Conservation (phyloP, 2,329 filamentous ascomycete genomes). For the Alternaria infectoria region DNA sequence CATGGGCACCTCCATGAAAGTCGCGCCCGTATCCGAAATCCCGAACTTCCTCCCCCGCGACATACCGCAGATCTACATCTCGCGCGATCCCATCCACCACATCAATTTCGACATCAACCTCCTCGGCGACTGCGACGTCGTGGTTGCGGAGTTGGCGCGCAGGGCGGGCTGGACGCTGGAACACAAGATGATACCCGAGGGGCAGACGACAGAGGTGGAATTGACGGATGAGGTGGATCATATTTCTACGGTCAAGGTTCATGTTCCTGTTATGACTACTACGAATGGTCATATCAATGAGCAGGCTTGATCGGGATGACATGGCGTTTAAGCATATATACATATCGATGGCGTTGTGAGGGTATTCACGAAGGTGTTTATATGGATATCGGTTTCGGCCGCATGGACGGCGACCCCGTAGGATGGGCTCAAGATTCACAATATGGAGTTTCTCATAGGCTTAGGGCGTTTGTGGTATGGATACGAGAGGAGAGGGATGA, state of each 20-base stretch:
- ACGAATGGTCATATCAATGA: conserved; percentile 19
- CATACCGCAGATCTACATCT: conserved; percentile 90
- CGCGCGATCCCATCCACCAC: conserved; percentile 80
- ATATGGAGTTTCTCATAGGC: not conserved
- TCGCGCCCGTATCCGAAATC: conserved; percentile 92
- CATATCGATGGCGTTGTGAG: conserved; percentile 17
- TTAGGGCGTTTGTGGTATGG: not conserved
- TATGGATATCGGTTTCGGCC: not conserved
- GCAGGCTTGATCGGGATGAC: conserved; percentile 4
- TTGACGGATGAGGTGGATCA: conserved; percentile 39
- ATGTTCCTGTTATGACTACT: conserved; percentile 19
- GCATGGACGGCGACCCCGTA: not conserved
- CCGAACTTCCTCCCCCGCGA: conserved; percentile 78
- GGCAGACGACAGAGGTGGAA: conserved; percentile 66
- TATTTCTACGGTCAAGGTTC: conserved; percentile 37
- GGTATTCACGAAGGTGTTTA: conserved; percentile 17
- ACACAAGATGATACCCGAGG: conserved; percentile 81
- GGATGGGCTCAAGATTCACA: not conserved
- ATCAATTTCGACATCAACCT: conserved; percentile 97
- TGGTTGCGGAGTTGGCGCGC: conserved; percentile 84
- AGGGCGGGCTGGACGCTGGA: conserved; percentile 79
- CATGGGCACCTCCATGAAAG: conserved; percentile 94
- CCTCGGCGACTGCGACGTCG: conserved; percentile 91
- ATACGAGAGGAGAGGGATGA: not conserved
- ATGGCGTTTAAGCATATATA: conserved; percentile 11